Conservation (phyloP, 2,329 filamentous ascomycete genomes). For the Niveomyces coronatus region DNA sequence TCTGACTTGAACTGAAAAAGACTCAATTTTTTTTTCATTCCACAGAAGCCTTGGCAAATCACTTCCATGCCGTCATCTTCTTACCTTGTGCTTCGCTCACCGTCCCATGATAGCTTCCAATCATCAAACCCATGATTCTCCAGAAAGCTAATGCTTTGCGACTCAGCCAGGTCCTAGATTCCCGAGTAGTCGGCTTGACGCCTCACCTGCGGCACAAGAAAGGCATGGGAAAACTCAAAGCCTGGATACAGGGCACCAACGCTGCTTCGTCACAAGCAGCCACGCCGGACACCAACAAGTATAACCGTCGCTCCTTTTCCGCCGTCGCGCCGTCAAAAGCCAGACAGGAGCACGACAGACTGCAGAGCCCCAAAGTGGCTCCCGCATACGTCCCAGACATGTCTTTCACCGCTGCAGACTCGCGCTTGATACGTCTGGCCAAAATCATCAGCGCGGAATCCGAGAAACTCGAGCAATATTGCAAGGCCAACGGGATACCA, state of each 20-base stretch:
- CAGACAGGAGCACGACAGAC: slow-evolving; percentile 1
- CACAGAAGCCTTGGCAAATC: too few relatives aligned
- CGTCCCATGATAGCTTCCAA: too few relatives aligned
- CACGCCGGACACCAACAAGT: slow-evolving; percentile 5
- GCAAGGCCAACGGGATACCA: slow-evolving; percentile 30
- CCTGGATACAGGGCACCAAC: slow-evolving; percentile 9
- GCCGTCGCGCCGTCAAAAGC: slow-evolving; percentile 2
- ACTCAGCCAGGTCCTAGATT: neutral
- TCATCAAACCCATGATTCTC: neutral
- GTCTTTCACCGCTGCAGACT: slow-evolving; percentile 15
- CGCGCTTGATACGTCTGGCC: slow-evolving; percentile 35
- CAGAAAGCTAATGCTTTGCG: slow-evolving; percentile 3
- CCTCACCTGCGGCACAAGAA: neutral
- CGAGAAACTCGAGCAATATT: slow-evolving; percentile 37
- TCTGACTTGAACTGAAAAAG: neutral
- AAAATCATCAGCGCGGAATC: slow-evolving; percentile 37
- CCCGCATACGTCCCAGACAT: slow-evolving; percentile 2
- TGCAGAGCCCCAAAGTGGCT: neutral
- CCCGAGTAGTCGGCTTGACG: neutral
- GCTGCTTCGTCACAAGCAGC: slow-evolving; percentile 3
- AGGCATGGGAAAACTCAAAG: slow-evolving; percentile 9
- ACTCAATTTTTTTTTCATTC: neutral
- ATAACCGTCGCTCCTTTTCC: slow-evolving; percentile 7
- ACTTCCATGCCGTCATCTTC: too few relatives aligned
- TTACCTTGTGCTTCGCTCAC: too few relatives aligned